Evolutionary conservation across 2,329 filamentous ascomycete species (phyloP), one percentile per base, ranked within the genome.

Genomic region (Zasmidium cellare): DNA sequence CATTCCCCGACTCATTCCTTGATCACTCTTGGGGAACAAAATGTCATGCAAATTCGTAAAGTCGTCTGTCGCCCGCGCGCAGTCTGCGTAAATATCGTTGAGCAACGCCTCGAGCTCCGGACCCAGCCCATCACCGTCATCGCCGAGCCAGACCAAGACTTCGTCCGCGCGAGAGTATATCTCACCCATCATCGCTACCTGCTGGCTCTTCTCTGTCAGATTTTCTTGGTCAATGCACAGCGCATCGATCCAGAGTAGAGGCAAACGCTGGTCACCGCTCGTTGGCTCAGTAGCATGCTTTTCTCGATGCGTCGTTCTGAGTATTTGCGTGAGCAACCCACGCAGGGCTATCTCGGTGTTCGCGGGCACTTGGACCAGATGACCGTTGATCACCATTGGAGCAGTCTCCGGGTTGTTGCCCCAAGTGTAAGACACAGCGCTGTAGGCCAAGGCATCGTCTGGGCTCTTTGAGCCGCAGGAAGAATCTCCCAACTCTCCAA

Each of bases 141-240:
- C 58, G 2, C 65, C 66, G 2, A 67, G 57, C 61, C 64, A 69
- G 7, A 59, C 56, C 7, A 64, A 47, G 6, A 65, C 62, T 22
- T 62, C 46, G 25, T 56, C 50, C 1, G 63, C 57, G 14, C 46
- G 20, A 12, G n/a, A 48, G 63, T 69, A 73, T n/a, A 74, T 68
- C 7, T 68, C 45, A 5, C 68, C 63, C 69, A 74, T 74, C 20
- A 73, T 65, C 3, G 58, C 61, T 3, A 74, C 67, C 56, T 73
- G 71, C 14, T 65, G 51, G 9, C 56, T 58, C 23, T 66, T 67
- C 47, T 74, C 71, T 3, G 31, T 25, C 12, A 59, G 35, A 59
- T 73, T 67, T 0, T 59, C 47, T 54, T 73, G 70, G 44, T 74
- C 71, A 49, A 74, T 73, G 47, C 68, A 65, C 20, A 64, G 47